phyloP scores from a whole-genome alignment of 139 green algal genomes.

The Chlamydomonas eustigma region DNA sequence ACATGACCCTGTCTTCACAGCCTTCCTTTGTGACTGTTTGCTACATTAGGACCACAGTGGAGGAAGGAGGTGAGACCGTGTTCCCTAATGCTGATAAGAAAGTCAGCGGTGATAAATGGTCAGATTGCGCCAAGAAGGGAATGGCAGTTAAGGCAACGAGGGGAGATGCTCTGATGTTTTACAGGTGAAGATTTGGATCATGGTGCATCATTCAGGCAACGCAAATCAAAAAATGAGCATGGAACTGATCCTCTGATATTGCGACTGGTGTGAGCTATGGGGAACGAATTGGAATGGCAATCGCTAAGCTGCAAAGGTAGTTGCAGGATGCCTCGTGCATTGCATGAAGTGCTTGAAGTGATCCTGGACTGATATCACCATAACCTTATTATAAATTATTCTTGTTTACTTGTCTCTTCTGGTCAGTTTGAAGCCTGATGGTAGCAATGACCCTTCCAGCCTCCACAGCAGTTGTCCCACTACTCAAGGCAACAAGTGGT shows the following conservation, averaged over 20 bases:
- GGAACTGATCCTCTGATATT: no score
- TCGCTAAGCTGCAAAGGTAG: slow-evolving; percentile 17
- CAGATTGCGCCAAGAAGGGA: slow-evolving; percentile 53
- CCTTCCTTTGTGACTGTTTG: no score
- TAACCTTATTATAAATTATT: no score
- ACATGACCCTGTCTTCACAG: no score
- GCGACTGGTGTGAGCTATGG: no score
- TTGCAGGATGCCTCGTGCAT: slow-evolving; percentile 20
- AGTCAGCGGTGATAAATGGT: slow-evolving; percentile 35
- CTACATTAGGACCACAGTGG: slow-evolving; percentile 36
- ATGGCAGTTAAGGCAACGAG: slow-evolving; percentile 48
- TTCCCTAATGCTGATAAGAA: slow-evolving; percentile 52
- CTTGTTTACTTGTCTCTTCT: no score
- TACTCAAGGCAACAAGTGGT: slow-evolving; percentile 57
- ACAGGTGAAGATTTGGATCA: slow-evolving; percentile 47
- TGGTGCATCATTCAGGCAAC: no score
- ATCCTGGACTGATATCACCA: no score
- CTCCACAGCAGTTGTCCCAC: slow-evolving; percentile 61
- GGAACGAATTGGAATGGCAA: no score
- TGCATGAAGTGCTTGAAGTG: no score
- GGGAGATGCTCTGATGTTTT: slow-evolving; percentile 65
- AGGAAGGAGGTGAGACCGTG: slow-evolving; percentile 61
- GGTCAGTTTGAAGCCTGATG: slow-evolving; percentile 28
- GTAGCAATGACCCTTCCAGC: slow-evolving; percentile 30
- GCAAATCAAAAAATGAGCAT: no score